Evolutionary conservation across 2,329 filamentous ascomycete genomes (phyloP), one percentile per base, ranked within the genome.

Genomic region (Pyrenochaeta sp.): DNA sequence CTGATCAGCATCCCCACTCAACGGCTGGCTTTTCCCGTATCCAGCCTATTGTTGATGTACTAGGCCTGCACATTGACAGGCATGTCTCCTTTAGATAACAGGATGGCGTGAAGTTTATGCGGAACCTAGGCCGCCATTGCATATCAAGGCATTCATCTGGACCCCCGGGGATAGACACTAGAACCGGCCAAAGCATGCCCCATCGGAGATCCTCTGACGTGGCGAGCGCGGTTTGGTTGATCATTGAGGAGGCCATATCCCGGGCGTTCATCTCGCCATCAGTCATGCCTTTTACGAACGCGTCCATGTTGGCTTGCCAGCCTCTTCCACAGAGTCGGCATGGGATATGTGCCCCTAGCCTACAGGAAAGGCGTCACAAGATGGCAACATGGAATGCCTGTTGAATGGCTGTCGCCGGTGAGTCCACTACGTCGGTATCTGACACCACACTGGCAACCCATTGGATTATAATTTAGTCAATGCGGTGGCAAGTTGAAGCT

Each of bases 131-230:
- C 75, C 75, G 74, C 69, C 71, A 75, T 75, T 69, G 74, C 72
- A 77, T 76, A 71, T 75, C 72, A 66, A 76, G 65, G 74, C 75
- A 76, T 75, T 77, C 73, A 76, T 75, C 73, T 75, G 72, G 71
- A 63, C 71, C 71, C 63, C 68, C 65, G 69, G 23, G 23, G 66
- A 61, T 14, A 65, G 61, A 77, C 76, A 75, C 78, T 80, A 80
- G 77, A 73, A 75, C 73, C 70, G 74, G 75, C 77, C 77, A 76
- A 73, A 78, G 73, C 73, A 72, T 75, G 71, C 74, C 72, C 76
- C 73, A 74, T 79, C 77, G 79, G 77, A 79, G 78, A 81, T 77
- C 79, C 75, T 79, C 79, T 81, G 78, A 82, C 79, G 79, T 82
- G 79, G 79, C 79, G 75, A 73, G 58, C 73, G 68, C 69, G 76